Evolutionary conservation across 108 stramenopile species (phyloP).

Genomic region (Fistulifera pelliculosa): DNA sequence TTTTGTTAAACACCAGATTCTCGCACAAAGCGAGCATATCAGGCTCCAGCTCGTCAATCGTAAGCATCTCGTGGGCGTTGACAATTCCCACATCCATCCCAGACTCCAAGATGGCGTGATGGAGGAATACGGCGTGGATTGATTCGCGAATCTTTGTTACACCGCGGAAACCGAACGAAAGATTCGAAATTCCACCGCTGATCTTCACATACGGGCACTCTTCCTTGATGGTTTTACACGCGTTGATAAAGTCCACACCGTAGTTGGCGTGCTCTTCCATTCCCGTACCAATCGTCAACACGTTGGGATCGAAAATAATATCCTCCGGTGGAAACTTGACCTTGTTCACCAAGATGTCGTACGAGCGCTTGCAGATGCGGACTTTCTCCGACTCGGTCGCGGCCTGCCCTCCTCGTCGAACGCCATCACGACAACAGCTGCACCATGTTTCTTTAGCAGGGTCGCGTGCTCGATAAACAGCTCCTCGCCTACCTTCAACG

Average conservation of each 20-base stretch:
- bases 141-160: conserved; percentile 96
- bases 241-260: conserved; percentile 97
- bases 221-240: conserved; percentile 92
- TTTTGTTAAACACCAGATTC: conserved; percentile 82
- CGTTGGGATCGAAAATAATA: conserved; percentile 98
- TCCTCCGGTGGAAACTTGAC: conserved; percentile 98
- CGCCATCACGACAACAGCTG: conserved; percentile 98
- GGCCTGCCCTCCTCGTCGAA: conserved; percentile 99
- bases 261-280: conserved; percentile 98
- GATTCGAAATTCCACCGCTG: conserved; percentile 97
- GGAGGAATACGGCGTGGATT: conserved; percentile 97
- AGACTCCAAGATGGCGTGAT: conserved; percentile 85
- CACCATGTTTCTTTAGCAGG: conserved; percentile 92
- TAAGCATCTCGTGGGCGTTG: conserved; percentile 91
- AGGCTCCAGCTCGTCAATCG: conserved; percentile 75
- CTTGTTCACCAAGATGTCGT: conserved; percentile 95
- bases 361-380: conserved; percentile 98
- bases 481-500: conserved; percentile 97
- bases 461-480: conserved; percentile 95
- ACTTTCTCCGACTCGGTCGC: conserved; percentile 95
- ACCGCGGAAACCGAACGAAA: conserved; percentile 97
- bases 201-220: conserved; percentile 93
- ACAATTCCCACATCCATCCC: conserved; percentile 99
- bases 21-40: conserved; percentile 78
- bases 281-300: conserved; percentile 97